Conservation (phyloP, 768 basidiomycete species). For the Russula emetica region DNA sequence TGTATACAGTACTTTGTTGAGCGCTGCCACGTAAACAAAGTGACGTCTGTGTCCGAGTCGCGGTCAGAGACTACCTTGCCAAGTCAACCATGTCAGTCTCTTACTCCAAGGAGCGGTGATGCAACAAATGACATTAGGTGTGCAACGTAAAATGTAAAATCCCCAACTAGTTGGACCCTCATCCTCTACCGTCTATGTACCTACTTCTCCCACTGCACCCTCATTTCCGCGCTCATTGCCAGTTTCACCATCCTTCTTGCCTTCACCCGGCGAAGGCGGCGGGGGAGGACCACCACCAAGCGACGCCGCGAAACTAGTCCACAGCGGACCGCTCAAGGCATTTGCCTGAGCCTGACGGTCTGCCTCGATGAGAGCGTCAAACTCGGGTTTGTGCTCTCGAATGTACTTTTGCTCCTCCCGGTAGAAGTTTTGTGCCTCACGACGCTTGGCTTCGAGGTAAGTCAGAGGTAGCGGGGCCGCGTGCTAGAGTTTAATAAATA, state of each 20-base stretch:
- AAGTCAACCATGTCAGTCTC: background rate
- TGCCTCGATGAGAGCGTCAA: constrained; percentile 49
- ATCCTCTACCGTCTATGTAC: constrained; percentile 10
- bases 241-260: constrained; percentile 1
- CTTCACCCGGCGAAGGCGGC: constrained; percentile 10
- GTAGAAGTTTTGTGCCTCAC: constrained; percentile 49
- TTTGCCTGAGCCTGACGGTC: constrained; percentile 46
- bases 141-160: constrained; percentile 8
- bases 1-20: background rate
- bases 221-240: constrained; percentile 5
- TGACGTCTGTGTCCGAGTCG: too few species aligned
- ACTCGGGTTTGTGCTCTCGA: constrained; percentile 46
- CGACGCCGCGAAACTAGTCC: constrained; percentile 15
- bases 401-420: constrained; percentile 52
- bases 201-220: background rate
- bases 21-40: background rate
- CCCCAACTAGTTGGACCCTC: background rate
- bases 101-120: constrained; percentile 5
- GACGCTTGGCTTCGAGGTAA: constrained; percentile 50
- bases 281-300: constrained; percentile 24
- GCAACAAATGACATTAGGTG: constrained; percentile 15
- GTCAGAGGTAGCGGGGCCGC: constrained; percentile 42
- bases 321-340: constrained; percentile 46
- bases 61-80: background rate
- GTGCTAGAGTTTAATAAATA: constrained; percentile 13